These are phyloP conservation scores for Aspergillus brasiliensis DNA, from an alignment of 2,329 filamentous ascomycete species.

Conservation along the genomic window DNA sequence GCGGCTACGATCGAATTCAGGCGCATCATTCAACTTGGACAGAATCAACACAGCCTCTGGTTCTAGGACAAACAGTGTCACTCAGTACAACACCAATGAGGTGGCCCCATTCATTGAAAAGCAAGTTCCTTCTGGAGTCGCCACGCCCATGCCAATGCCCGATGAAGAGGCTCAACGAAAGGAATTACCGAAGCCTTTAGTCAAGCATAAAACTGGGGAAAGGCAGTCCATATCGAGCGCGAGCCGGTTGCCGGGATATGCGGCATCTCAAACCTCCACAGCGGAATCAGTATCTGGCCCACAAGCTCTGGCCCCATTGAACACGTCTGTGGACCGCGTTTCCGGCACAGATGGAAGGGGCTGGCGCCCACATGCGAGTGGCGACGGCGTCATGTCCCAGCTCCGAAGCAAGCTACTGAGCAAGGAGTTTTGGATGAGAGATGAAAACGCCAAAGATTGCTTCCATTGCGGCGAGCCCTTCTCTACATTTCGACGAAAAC, in stretches of 20 bases:
- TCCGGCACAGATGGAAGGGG: slow-evolving; percentile 20
- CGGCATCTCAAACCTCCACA: slow-evolving; percentile 44
- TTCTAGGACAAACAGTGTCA: slow-evolving; percentile 33
- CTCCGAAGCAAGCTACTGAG: slow-evolving; percentile 86
- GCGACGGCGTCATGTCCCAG: slow-evolving; percentile 52
- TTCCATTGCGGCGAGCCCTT: slow-evolving; percentile 90
- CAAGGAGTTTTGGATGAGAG: slow-evolving; percentile 98
- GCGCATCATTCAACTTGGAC: slow-evolving; percentile 32
- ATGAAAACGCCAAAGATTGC: slow-evolving; percentile 96
- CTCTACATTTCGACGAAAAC: slow-evolving; percentile 90
- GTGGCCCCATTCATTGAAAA: slow-evolving; percentile 30
- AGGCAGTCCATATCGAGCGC: slow-evolving; percentile 46
- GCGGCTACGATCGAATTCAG: slow-evolving; percentile 33
- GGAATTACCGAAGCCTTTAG: slow-evolving; percentile 30
- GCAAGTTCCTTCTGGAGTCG: slow-evolving; percentile 30
- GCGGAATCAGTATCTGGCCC: slow-evolving; percentile 47
- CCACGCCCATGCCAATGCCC: slow-evolving; percentile 32
- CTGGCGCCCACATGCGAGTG: slow-evolving; percentile 21
- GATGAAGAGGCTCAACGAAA: slow-evolving; percentile 31
- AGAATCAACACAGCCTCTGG: slow-evolving; percentile 27
- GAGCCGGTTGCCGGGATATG: slow-evolving; percentile 49
- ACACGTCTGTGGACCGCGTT: slow-evolving; percentile 31
- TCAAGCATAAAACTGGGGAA: slow-evolving; percentile 29
- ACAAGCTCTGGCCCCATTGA: slow-evolving; percentile 41
- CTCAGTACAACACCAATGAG: slow-evolving; percentile 31